phyloP scores from a whole-genome alignment of 1,284 basidiomycete species.

The Phellopilus nigrolimitatus region DNA sequence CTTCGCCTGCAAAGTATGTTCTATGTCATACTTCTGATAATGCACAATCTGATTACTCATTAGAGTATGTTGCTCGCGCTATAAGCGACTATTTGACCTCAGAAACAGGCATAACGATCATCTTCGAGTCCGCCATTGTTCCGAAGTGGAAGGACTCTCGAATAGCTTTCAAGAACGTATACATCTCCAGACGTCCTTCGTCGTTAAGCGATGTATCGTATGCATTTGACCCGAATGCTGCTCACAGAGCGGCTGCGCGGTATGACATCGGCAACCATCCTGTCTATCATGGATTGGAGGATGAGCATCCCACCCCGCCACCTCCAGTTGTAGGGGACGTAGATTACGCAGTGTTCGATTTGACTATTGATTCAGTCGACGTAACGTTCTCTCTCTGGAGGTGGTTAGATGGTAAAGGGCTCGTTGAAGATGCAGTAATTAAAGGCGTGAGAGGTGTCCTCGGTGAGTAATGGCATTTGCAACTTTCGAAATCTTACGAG shows the following conservation, averaged over 20 bases:
- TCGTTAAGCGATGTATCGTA: slow-evolving; percentile 23
- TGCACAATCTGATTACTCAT: background rate
- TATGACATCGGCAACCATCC: slow-evolving; percentile 76
- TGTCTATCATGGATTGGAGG: slow-evolving; percentile 51
- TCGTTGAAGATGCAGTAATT: slow-evolving; percentile 87
- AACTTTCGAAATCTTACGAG: background rate
- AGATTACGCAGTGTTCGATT: slow-evolving; percentile 86
- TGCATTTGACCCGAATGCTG: slow-evolving; percentile 24
- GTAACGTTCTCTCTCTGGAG: slow-evolving; percentile 90
- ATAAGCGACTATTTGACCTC: slow-evolving; percentile 93
- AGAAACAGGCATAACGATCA: slow-evolving; percentile 90
- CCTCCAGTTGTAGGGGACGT: slow-evolving; percentile 39
- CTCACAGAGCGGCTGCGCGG: slow-evolving; percentile 55
- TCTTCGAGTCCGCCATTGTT: slow-evolving; percentile 97
- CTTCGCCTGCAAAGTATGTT: slow-evolving; percentile 80
- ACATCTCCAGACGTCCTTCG: slow-evolving; percentile 77
- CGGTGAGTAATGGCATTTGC: slow-evolving; percentile 43
- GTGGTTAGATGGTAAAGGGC: slow-evolving; percentile 95
- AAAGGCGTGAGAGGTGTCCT: slow-evolving; percentile 93
- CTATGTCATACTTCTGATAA: slow-evolving; percentile 5
- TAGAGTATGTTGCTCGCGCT: slow-evolving; percentile 83
- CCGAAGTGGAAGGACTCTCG: slow-evolving; percentile 96
- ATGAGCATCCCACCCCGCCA: slow-evolving; percentile 46
- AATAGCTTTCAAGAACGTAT: slow-evolving; percentile 96
- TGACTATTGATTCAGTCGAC: slow-evolving; percentile 92